phyloP scores from a whole-genome alignment of 2,329 filamentous ascomycete species.

The Aspergillus quadrilineatus region DNA sequence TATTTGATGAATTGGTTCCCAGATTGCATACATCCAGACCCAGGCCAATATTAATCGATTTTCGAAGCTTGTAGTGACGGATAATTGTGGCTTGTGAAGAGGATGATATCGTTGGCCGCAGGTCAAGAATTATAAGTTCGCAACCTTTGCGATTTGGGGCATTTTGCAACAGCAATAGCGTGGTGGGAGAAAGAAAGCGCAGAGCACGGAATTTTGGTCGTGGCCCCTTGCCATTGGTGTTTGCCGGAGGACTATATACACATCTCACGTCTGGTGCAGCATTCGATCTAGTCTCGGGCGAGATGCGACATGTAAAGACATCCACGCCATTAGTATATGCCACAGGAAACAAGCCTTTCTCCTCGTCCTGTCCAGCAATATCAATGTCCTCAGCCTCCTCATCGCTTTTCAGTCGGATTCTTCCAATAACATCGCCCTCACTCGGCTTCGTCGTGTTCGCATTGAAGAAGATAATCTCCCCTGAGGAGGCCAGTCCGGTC shows the following conservation, averaged over 20 bases:
- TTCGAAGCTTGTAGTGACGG: slow-evolving; percentile 61
- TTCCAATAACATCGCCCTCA: slow-evolving; percentile 53
- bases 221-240: slow-evolving; percentile 31
- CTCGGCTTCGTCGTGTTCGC: slow-evolving; percentile 58
- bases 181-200: slow-evolving; percentile 55
- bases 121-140: slow-evolving; percentile 52
- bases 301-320: slow-evolving; percentile 66
- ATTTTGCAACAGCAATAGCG: slow-evolving; percentile 58
- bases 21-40: slow-evolving; percentile 75
- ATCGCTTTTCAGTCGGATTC: slow-evolving; percentile 51
- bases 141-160: slow-evolving; percentile 54
- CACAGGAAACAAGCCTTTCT: slow-evolving; percentile 59
- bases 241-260: slow-evolving; percentile 31
- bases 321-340: slow-evolving; percentile 77
- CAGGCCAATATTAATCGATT: slow-evolving; percentile 69
- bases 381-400: slow-evolving; percentile 54
- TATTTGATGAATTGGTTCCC: slow-evolving; percentile 56
- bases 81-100: slow-evolving; percentile 45
- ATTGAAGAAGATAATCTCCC: slow-evolving; percentile 79
- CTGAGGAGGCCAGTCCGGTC: slow-evolving; percentile 71
- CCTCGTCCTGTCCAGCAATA: slow-evolving; percentile 33
- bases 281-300: slow-evolving; percentile 49
- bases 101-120: slow-evolving; percentile 17
- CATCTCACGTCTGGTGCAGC: slow-evolving; percentile 32
- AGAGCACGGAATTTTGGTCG: slow-evolving; percentile 56